Conservation (phyloP, 1,284 basidiomycete species). For the Heterobasidion annosum region DNA sequence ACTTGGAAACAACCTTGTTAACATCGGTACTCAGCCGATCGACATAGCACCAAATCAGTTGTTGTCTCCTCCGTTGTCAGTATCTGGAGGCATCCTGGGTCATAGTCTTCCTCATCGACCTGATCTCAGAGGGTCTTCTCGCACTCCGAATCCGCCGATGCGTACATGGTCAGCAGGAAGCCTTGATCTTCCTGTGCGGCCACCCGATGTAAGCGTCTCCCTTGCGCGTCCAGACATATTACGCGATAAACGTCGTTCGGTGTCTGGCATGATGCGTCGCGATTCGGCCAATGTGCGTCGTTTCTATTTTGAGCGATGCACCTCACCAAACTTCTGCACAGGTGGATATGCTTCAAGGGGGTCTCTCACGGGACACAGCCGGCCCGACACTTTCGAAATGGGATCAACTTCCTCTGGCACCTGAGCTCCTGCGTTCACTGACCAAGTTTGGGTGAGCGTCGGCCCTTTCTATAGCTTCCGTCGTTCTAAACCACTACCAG, state of each 20-base stretch:
- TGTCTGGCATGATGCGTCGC: conserved; percentile 56
- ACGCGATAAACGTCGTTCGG: conserved; percentile 69
- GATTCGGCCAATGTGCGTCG: conserved; percentile 65
- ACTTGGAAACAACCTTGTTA: conserved; percentile 18
- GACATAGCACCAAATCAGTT: conserved; percentile 14
- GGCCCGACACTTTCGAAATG: conserved; percentile 92
- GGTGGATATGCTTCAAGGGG: conserved; percentile 43
- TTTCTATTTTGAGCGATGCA: conserved; percentile 17
- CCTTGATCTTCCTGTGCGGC: conserved; percentile 61
- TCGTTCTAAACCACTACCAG: conserved; percentile 30
- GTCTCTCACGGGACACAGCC: conserved; percentile 48
- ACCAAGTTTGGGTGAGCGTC: conserved; percentile 83
- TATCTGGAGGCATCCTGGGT: conserved; percentile 18
- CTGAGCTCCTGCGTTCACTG: conserved; percentile 83
- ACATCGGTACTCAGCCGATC: conserved; percentile 6
- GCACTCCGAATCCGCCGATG: conserved; percentile 59
- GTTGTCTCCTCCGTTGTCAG: conserved; percentile 5
- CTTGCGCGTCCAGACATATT: conserved; percentile 24
- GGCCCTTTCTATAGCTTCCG: neutral
- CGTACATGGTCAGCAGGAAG: conserved; percentile 77
- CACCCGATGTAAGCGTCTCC: conserved; percentile 23
- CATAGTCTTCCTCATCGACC: conserved; percentile 43
- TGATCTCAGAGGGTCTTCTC: conserved; percentile 43
- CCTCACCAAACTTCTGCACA: conserved; percentile 35
- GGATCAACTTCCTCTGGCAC: conserved; percentile 85